Percentiles rank a stretch among this genome's conserved stretches.
phyloP scores from a whole-genome alignment of 768 basidiomycete genomes.

The Lactifluus hygrophoroides region DNA sequence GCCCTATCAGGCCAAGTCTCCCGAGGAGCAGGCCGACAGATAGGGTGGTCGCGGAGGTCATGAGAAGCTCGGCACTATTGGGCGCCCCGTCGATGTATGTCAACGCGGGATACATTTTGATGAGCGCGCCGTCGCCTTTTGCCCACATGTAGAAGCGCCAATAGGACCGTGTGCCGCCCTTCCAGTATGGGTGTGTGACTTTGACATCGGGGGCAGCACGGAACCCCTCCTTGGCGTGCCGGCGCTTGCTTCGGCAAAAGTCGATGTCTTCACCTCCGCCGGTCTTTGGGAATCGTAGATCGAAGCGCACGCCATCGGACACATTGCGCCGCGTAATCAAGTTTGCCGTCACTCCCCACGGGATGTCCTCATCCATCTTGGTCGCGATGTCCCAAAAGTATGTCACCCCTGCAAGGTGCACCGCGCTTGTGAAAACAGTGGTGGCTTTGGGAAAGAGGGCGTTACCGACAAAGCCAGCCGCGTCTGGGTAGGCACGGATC shows the following conservation, averaged over 20 bases:
- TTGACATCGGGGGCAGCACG: slow-evolving; percentile 38
- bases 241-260: slow-evolving; percentile 43
- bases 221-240: slow-evolving; percentile 36
- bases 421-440: slow-evolving; percentile 43
- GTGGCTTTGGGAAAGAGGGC: slow-evolving; percentile 40
- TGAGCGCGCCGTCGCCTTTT: slow-evolving; percentile 45
- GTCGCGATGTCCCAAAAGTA: slow-evolving; percentile 55
- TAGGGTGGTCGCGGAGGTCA: slow-evolving; percentile 23
- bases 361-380: slow-evolving; percentile 40
- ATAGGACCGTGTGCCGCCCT: slow-evolving; percentile 37
- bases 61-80: slow-evolving; percentile 40
- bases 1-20: slow-evolving; percentile 2
- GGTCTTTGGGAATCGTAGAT: slow-evolving; percentile 47
- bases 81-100: slow-evolving; percentile 39
- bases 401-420: slow-evolving; percentile 48
- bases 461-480: slow-evolving; percentile 49
- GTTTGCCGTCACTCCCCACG: slow-evolving; percentile 59
- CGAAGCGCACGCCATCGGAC: slow-evolving; percentile 38
- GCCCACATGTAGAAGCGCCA: slow-evolving; percentile 52
- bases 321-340: slow-evolving; percentile 41
- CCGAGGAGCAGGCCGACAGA: slow-evolving; percentile 19
- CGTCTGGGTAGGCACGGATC: slow-evolving; percentile 39
- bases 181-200: slow-evolving; percentile 56
- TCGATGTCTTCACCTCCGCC: slow-evolving; percentile 60
- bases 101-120: slow-evolving; percentile 39